Evolutionary conservation across 208 protist species (phyloP), one percentile per base, ranked within the genome.

Genomic region (Trypanosoma rangeli): DNA sequence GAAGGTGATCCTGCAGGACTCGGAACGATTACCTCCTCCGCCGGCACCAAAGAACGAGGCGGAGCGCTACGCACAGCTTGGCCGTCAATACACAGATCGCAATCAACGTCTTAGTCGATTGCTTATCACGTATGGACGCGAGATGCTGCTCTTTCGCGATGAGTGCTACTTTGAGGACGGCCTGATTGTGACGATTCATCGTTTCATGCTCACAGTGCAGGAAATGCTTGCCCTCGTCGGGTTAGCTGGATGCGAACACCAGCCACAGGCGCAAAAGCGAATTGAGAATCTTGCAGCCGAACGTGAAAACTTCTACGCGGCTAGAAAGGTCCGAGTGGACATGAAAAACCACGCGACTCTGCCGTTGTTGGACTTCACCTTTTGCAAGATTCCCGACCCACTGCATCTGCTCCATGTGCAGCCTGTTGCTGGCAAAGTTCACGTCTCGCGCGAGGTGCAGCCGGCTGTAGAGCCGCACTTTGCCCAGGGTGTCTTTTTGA

Each of bases 1-100:
- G 10, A 95, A 95, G 71, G 86, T 84, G 20, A 86, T 93, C 24
- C 73, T 95, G 18, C 90, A 95, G 55, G 87, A 93, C 56, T 84
- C 77, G 29, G 90, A 93, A 68, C 73, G 91, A 33, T 57, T 93
- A 33, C 70, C 78, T 0, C 80, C 82, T 39, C 87, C 84, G 0
- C 76, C 81, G 33, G 18, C 75, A 12, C 90, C 90, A 20, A 61
- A 56, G 12, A 88, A 64, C 16, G 70, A 71, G 77, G 59, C 69
- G 46, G 86, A 92, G 64, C 66, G 75, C 46, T 91, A 80, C 70
- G 77, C 66, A 15, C 75, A 82, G 64, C 64, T 93, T 3, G 90
- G 87, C 0, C 78, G 78, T 24, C 85, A 92, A 74, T 76, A 84
- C 78, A 92, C 87, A 33, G 84, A 91, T 29, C 87, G 90, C 62